These are phyloP conservation scores for Clonostachys solani DNA, from an alignment of 2,329 filamentous ascomycete species.

Conservation along the genomic window DNA sequence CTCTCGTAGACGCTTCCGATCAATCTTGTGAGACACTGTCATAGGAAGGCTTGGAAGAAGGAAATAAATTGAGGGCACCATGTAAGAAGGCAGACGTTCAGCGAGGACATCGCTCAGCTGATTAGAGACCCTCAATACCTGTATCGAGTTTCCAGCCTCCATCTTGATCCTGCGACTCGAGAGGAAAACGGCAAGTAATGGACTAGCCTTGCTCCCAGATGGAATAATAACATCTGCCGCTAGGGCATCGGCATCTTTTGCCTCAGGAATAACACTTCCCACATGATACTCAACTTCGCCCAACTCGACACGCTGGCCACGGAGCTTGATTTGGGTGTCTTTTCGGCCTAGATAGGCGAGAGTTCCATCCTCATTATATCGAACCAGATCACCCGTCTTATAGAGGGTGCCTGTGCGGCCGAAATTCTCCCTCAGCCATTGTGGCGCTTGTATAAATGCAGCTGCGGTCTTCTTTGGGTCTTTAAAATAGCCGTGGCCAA, in stretches of 20 bases:
- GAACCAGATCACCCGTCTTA: constrained; percentile 39
- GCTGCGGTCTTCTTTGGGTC: not conserved
- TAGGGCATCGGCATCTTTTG: constrained; percentile 29
- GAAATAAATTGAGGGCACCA: not conserved
- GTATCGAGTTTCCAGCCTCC: no score
- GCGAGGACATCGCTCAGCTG: not conserved
- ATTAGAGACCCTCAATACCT: no score
- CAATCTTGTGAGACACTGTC: not conserved
- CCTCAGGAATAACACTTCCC: not conserved
- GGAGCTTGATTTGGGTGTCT: constrained; percentile 48
- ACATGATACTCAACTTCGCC: not conserved
- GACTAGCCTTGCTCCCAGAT: not conserved
- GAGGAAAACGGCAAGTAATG: not conserved
- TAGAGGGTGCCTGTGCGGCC: constrained; percentile 15
- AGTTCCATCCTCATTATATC: constrained; percentile 26
- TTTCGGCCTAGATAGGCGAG: constrained; percentile 38
- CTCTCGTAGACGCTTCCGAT: not conserved
- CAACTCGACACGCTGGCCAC: constrained; percentile 45
- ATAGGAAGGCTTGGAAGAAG: not conserved
- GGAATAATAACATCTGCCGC: constrained; percentile 36
- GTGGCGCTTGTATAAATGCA: not conserved
- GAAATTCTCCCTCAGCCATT: not conserved
- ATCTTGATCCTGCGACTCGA: not conserved
- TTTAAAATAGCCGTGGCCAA: constrained; percentile 33
- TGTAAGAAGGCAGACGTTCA: not conserved